phyloP scores from a whole-genome alignment of 2,329 filamentous ascomycete genomes.

The Orbilia brochopaga region DNA sequence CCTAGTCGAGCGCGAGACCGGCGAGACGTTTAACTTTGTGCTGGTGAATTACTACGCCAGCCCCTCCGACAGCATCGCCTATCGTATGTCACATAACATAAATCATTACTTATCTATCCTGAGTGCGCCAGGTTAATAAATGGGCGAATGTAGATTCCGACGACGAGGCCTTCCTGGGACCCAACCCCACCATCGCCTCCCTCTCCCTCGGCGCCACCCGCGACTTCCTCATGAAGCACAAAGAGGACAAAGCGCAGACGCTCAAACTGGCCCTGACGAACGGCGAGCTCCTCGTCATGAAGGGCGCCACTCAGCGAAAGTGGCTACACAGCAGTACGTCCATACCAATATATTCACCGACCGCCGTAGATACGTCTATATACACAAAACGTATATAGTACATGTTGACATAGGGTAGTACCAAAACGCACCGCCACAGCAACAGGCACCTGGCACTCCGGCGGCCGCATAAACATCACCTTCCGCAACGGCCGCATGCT shows the following conservation, averaged over 20 bases:
- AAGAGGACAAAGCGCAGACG: conserved; percentile 19
- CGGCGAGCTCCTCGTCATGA: conserved; percentile 53
- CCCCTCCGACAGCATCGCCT: conserved; percentile 72
- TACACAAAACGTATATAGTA: too few relatives aligned
- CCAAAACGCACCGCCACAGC: conserved; percentile 59
- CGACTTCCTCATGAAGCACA: conserved; percentile 76
- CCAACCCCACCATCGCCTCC: conserved; percentile 73
- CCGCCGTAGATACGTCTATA: too few relatives aligned
- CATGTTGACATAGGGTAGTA: too few relatives aligned
- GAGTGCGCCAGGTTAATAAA: too few relatives aligned
- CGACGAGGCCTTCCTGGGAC: conserved; percentile 77
- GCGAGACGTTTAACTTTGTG: conserved; percentile 74
- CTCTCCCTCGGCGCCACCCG: conserved; percentile 74
- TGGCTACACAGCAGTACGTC: conserved; percentile 56
- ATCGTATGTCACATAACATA: too few relatives aligned
- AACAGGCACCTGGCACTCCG: conserved; percentile 61
- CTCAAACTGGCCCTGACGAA: conserved; percentile 53
- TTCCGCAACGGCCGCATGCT: conserved; percentile 74
- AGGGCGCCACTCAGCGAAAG: conserved; percentile 61
- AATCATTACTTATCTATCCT: too few relatives aligned
- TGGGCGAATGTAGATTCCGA: conserved; percentile 78
- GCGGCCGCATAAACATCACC: conserved; percentile 77
- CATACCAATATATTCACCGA: conserved; percentile 37
- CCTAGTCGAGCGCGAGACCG: conserved; percentile 70
- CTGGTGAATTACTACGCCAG: conserved; percentile 83